Evolutionary conservation across 2,329 filamentous ascomycete genomes (phyloP), one percentile per base, ranked within the genome.

Genomic region (Xylaria sp.): DNA sequence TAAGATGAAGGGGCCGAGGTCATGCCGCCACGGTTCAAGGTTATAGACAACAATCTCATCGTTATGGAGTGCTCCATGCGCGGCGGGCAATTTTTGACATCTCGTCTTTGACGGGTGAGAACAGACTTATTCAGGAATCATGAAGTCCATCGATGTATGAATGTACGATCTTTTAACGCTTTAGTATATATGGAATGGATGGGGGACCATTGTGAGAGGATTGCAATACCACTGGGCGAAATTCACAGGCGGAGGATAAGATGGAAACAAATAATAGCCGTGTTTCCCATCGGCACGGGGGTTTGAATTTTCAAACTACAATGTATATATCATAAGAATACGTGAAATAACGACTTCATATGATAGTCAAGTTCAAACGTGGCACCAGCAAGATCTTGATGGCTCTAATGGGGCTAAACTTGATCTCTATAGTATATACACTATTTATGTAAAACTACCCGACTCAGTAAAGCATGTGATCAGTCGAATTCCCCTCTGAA

Each of bases 111-210:
- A 15, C 5, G 32, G 32, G 32, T 13, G 25, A 32, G 28, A 52
- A 59, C 13, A 51, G 37, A 12, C 15, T n/a, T 37, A 12, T 25
- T 2, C 18, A 1, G 20, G 20, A 15, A 8, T 28, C 13, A 63
- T 12, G 65, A 63, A 46, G 37, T 54, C 34, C 20, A 54, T 46
- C 25, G 28, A 54, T 41, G 32, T 59, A 64, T 55, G 55, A 60
- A 23, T 54, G 23, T 55, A 58, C 50, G 54, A 55, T 55, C 50
- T 8, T 41, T 46, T 15, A 51, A 28, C 41, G 18, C n/a, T 61
- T 25, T 32, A 8, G n/a, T 39, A n/a, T 54, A 41, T 59, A 3
- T 5, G 23, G 25, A 37, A 39, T 39, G 48, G 7, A 15, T 44
- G 50, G 12, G 18, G 28, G 15, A 13, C 32, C 32, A 48, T 58